phyloP scores from a whole-genome alignment of 768 basidiomycete genomes.

The Tulasnella sp. region DNA sequence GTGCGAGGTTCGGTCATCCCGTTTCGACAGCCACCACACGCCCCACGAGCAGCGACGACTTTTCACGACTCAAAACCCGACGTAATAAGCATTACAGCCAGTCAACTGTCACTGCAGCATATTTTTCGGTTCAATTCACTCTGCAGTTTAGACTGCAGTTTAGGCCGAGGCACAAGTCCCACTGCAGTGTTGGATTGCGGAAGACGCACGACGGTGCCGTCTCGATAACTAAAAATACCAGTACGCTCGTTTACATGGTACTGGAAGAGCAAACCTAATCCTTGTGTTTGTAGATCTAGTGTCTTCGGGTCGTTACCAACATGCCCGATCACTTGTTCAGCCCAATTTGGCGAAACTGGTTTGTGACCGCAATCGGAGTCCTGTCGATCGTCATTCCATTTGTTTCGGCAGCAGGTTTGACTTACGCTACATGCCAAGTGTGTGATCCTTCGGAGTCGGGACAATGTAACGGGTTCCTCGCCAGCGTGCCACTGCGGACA shows the following conservation, averaged over 20 bases:
- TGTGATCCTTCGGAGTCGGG: not conserved
- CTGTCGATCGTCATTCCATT: not conserved
- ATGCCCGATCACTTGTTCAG: not conserved
- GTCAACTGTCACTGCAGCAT: not conserved
- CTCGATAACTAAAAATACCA: not conserved
- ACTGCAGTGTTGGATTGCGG: not conserved
- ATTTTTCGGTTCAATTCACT: not conserved
- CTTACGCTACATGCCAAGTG: constrained; percentile 21
- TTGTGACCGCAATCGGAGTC: not conserved
- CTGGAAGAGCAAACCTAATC: not conserved
- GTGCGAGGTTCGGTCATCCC: not conserved
- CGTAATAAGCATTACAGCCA: not conserved
- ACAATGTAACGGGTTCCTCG: constrained; percentile 12
- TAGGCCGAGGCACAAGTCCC: no score
- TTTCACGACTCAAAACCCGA: not conserved
- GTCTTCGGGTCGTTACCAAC: not conserved
- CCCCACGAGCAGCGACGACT: not conserved
- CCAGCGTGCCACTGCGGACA: constrained; percentile 13
- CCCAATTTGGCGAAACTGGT: not conserved
- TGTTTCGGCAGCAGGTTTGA: not conserved
- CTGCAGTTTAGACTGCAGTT: not conserved
- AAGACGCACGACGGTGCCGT: not conserved
- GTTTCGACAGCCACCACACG: not conserved
- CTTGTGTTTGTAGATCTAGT: not conserved
- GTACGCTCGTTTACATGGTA: not conserved